These are phyloP conservation scores for Paraphoma sp. DNA, from an alignment of 2,329 filamentous ascomycete species.

Conservation along the genomic window DNA sequence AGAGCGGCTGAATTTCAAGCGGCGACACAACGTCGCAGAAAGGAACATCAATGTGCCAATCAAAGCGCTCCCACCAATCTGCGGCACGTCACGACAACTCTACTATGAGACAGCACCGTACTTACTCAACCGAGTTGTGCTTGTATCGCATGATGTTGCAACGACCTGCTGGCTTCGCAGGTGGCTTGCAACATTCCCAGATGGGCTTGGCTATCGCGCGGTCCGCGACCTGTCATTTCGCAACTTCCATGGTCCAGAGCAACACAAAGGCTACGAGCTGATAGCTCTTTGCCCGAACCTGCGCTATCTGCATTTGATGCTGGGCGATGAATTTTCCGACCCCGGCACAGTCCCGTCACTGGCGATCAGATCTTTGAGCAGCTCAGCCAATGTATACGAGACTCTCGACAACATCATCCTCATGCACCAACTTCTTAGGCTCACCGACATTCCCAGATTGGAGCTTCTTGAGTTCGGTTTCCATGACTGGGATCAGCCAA, in stretches of 20 bases:
- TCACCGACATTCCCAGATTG: conserved; percentile 4
- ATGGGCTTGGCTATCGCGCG: background rate
- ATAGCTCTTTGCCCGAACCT: conserved; percentile 6
- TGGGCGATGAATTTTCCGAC: conserved; percentile 7
- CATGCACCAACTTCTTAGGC: conserved; percentile 6
- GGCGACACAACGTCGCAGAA: background rate
- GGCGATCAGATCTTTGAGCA: conserved; percentile 7
- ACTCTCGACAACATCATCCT: conserved; percentile 11
- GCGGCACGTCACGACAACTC: conserved; percentile 7
- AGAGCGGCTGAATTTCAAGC: background rate
- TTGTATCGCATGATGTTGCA: background rate
- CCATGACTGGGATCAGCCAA: conserved; percentile 9
- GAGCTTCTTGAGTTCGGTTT: conserved; percentile 9
- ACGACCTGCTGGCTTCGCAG: conserved; percentile 10
- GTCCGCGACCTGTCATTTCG: conserved; percentile 9
- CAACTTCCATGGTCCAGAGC: conserved; percentile 14
- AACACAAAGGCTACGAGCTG: conserved; percentile 9
- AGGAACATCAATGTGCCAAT: background rate
- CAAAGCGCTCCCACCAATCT: conserved; percentile 1
- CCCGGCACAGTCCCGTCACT: conserved; percentile 5
- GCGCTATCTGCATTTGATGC: conserved; percentile 5
- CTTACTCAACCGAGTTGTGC: conserved; percentile 1
- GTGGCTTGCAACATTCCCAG: conserved; percentile 10
- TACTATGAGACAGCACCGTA: conserved; percentile 7
- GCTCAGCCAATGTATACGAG: conserved; percentile 10